Evolutionary conservation across 2,329 filamentous ascomycete species (phyloP).

Genomic region (Pseudocercospora fijiensis): DNA sequence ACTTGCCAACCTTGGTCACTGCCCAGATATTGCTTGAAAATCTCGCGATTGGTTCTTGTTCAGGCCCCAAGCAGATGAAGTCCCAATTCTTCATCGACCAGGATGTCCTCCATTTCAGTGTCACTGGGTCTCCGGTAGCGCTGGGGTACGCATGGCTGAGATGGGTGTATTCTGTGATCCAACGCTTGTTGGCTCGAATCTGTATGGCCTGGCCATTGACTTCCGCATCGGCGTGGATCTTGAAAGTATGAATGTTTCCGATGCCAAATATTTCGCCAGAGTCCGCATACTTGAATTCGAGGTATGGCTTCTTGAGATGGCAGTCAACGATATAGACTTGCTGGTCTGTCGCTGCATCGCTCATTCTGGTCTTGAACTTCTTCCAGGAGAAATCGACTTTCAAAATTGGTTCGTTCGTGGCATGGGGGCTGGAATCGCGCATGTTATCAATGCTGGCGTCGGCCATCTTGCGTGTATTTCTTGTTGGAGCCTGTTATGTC

Average conservation of each 20-base stretch:
- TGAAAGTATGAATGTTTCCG: slow-evolving; percentile 12
- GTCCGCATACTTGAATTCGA: slow-evolving; percentile 11
- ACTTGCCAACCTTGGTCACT: slow-evolving; percentile 11
- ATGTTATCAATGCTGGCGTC: neutral
- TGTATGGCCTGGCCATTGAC: slow-evolving; percentile 1
- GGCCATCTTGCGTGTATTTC: neutral
- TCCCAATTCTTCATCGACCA: slow-evolving; percentile 13
- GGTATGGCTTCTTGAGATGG: slow-evolving; percentile 10
- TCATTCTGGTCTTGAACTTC: slow-evolving; percentile 14
- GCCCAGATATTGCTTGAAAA: slow-evolving; percentile 16
- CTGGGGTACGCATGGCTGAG: slow-evolving; percentile 7
- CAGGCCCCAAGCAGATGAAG: slow-evolving; percentile 13
- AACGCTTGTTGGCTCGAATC: slow-evolving; percentile 14
- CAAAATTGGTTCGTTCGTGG: slow-evolving; percentile 3
- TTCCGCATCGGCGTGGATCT: slow-evolving; percentile 11
- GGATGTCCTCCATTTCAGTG: slow-evolving; percentile 13
- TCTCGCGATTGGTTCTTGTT: slow-evolving; percentile 11
- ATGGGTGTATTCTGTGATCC: slow-evolving; percentile 13
- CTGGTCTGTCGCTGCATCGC: slow-evolving; percentile 2
- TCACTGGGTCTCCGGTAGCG: neutral
- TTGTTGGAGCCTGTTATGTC: neutral
- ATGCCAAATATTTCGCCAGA: slow-evolving; percentile 6
- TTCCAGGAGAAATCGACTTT: slow-evolving; percentile 16
- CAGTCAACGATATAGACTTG: slow-evolving; percentile 4
- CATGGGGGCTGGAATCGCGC: neutral